Percentiles rank a stretch among this genome's conserved stretches.
These are phyloP conservation scores for Aphanoascus verrucosus DNA, from an alignment of 2,329 filamentous ascomycete species.

Conservation along the genomic window DNA sequence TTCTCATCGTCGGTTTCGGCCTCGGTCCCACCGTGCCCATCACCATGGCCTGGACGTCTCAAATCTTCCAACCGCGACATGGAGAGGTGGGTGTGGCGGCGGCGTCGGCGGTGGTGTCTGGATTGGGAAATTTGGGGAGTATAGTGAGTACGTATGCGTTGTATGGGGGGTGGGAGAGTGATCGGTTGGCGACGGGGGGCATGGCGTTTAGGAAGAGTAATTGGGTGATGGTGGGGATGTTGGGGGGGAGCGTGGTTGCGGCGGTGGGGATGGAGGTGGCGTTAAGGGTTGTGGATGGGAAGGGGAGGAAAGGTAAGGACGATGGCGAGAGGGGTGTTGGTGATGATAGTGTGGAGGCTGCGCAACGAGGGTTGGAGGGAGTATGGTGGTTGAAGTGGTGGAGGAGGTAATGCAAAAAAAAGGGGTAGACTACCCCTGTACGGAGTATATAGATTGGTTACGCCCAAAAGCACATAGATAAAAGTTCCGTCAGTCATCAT, in stretches of 20 bases:
- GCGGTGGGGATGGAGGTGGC: constrained; percentile 52
- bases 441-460: too few relatives aligned
- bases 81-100: constrained; percentile 85
- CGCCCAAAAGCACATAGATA: too few relatives aligned
- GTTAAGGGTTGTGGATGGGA: constrained; percentile 39
- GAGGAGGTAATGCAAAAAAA: constrained; percentile 1
- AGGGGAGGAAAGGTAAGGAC: constrained; percentile 1
- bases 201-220: constrained; percentile 73
- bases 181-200: constrained; percentile 52
- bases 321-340: background rate
- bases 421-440: background rate
- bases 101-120: constrained; percentile 73
- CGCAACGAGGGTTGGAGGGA: constrained; percentile 30
- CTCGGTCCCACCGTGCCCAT: constrained; percentile 84
- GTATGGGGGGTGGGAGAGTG: constrained; percentile 75
- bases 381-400: constrained; percentile 19
- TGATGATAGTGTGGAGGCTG: constrained; percentile 24
- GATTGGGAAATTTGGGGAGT: constrained; percentile 74
- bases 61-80: constrained; percentile 81
- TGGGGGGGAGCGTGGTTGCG: constrained; percentile 64
- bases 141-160: constrained; percentile 82
- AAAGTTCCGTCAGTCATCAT: too few relatives aligned
- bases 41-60: constrained; percentile 86
- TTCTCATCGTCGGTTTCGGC: constrained; percentile 84
- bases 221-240: constrained; percentile 75